These are phyloP conservation scores for Scheffersomyces lignosus DNA, from an alignment of 805 yeast species.

Conservation along the genomic window DNA sequence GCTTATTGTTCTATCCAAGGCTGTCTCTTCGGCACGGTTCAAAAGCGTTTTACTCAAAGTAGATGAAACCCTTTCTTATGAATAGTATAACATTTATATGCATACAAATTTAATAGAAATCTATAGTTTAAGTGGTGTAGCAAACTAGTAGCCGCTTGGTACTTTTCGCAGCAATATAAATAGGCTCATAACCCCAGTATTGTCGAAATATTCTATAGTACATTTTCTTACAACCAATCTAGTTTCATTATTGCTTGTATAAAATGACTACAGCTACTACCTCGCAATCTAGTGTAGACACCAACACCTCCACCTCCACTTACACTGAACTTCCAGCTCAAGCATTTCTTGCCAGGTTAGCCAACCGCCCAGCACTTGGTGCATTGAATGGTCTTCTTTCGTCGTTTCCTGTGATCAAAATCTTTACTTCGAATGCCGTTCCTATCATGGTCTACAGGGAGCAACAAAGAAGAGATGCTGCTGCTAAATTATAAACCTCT, in stretches of 20 bases:
- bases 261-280: too few relatives aligned
- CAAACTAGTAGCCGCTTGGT: too few relatives aligned
- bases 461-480: slow-evolving; percentile 10
- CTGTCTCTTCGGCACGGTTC: slow-evolving; percentile 1
- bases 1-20: slow-evolving; percentile 2
- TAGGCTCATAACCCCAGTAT: neutral
- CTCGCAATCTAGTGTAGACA: neutral
- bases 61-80: neutral
- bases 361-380: slow-evolving; percentile 55
- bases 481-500: neutral
- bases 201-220: too few relatives aligned
- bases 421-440: slow-evolving; percentile 60
- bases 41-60: neutral
- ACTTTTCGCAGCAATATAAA: neutral
- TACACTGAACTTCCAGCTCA: slow-evolving; percentile 35
- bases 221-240: too few relatives aligned
- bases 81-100: too few relatives aligned
- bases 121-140: too few relatives aligned
- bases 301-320: neutral
- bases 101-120: too few relatives aligned
- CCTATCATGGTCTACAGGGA: slow-evolving; percentile 54
- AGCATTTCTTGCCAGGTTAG: slow-evolving; percentile 51
- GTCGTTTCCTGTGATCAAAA: slow-evolving; percentile 57
- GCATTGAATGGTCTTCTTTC: slow-evolving; percentile 59
- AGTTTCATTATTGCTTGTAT: too few relatives aligned